Evolutionary conservation across 768 basidiomycete species (phyloP), one percentile per base, ranked within the genome.

Genomic region (Scleroderma citrinum): DNA sequence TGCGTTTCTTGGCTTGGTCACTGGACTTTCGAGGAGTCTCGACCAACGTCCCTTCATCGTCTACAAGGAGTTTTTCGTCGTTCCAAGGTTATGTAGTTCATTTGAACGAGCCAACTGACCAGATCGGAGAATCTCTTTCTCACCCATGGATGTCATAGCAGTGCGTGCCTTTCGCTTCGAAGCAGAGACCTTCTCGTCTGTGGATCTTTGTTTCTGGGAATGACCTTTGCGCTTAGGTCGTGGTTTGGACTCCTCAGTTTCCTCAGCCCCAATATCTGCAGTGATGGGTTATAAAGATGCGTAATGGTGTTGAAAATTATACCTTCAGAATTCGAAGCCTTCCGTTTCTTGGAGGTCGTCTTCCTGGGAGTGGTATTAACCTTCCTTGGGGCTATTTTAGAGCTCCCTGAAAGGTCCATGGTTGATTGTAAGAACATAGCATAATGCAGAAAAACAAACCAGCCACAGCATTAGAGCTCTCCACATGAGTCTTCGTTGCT

Each of bases 11-110:
- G 35, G 19, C 13, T 7, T 10, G 21, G 20, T 34, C 36, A 39
- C 48, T 52, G 10, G 43, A 13, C 50, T 55, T 56, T 7, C 12
- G 57, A 1, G 52, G 61, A 10, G 50, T 53, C 8, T 65, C 63
- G 11, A 63, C 61, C 1, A 65, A 59, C 2, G 56, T 61, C 35
- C 23, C 46, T 8, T 67, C 65, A 29, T 65, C 65, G 36, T 65
- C 64, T 65, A 26, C n/a, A 52, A 17, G 19, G 17, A 14, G 12
- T 29, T 35, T 37, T 23, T 13, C 1, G n/a, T 5, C 1, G n/a
- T 11, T 43, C n/a, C 7, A 39, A 38, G 24, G 20, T 26, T 11
- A 43, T 14, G 13, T 16, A 35, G 23, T 32, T 23, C 23, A 20
- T 31, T 21, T 10, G 2, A 20, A 16, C 30, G 4, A 3, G 24